A percentile compares a stretch with the other conserved stretches of the same genome.
These are phyloP conservation scores for Rhodotorula glutinis DNA, from an alignment of 1,284 basidiomycete genomes.

Conservation along the genomic window DNA sequence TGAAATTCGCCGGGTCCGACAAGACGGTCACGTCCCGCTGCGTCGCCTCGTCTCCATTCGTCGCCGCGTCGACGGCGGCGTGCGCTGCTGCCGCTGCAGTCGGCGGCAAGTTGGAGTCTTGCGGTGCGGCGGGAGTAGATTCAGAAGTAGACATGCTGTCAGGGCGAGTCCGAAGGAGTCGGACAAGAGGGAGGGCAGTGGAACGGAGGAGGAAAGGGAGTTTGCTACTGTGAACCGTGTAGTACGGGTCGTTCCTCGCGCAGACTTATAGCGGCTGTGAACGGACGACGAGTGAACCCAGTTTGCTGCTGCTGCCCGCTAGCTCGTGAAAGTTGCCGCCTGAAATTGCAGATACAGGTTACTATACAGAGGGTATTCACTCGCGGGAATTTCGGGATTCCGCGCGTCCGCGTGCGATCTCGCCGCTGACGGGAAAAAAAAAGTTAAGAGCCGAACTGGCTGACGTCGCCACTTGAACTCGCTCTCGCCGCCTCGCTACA, in stretches of 20 bases:
- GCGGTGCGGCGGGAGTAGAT: background rate
- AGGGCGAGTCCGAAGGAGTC: background rate
- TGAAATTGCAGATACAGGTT: no score
- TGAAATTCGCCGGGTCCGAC: constrained; percentile 37
- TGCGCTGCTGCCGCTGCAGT: constrained; percentile 19
- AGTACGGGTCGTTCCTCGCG: background rate
- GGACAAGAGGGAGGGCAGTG: background rate
- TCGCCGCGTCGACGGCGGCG: constrained; percentile 15
- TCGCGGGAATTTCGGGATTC: no score
- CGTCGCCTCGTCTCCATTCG: background rate
- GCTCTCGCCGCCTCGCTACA: background rate
- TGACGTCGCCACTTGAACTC: constrained; percentile 1
- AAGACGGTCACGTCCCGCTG: constrained; percentile 40
- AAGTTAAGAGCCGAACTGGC: background rate
- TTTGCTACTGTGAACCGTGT: constrained; percentile 1
- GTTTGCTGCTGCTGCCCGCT: background rate
- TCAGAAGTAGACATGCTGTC: background rate
- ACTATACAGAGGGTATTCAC: no score
- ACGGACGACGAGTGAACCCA: background rate
- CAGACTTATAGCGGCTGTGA: background rate
- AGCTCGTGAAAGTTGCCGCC: background rate
- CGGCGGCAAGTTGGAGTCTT: constrained; percentile 20
- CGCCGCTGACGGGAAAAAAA: background rate
- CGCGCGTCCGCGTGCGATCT: no score
- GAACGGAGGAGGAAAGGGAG: background rate